These are phyloP conservation scores for Tubosaeta brunneosetosa DNA, from an alignment of 768 basidiomycete genomes.

Conservation along the genomic window DNA sequence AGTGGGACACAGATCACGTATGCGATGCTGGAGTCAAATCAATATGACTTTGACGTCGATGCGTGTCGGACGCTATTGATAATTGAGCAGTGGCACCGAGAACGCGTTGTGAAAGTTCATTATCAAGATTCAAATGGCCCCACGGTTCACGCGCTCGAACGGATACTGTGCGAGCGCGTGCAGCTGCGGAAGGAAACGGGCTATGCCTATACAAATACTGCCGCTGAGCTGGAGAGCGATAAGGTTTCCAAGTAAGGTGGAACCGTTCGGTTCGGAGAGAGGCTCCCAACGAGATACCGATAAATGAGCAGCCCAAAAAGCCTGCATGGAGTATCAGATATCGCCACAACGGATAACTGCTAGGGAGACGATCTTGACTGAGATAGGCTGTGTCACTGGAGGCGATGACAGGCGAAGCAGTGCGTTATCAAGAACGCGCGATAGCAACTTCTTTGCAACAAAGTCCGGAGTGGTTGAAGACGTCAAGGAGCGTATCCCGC, in stretches of 20 bases:
- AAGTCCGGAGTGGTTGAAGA: constrained; percentile 1
- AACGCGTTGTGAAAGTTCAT: background rate
- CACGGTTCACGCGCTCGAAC: background rate
- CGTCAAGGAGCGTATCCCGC: background rate
- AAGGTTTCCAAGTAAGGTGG: constrained; percentile 7
- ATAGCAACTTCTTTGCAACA: constrained; percentile 2
- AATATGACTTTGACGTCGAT: background rate
- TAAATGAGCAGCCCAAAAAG: background rate
- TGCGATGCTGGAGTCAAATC: constrained; percentile 3
- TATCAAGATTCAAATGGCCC: background rate
- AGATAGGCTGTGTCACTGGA: background rate
- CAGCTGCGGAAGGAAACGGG: constrained; percentile 2
- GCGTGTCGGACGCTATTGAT: background rate
- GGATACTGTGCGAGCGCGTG: background rate
- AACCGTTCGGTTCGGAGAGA: background rate
- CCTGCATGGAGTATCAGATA: background rate
- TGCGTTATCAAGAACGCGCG: background rate
- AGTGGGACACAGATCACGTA: background rate
- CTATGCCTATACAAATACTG: constrained; percentile 7
- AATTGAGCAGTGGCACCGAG: background rate
- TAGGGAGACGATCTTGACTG: background rate
- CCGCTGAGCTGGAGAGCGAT: constrained; percentile 13
- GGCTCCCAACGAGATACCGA: background rate
- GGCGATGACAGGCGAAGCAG: constrained; percentile 12
- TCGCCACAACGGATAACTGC: background rate